Evolutionary conservation across 495 filamentous ascomycete species (phyloP), one percentile per base, ranked within the genome.

Genomic region (Glarea lozoyensis): DNA sequence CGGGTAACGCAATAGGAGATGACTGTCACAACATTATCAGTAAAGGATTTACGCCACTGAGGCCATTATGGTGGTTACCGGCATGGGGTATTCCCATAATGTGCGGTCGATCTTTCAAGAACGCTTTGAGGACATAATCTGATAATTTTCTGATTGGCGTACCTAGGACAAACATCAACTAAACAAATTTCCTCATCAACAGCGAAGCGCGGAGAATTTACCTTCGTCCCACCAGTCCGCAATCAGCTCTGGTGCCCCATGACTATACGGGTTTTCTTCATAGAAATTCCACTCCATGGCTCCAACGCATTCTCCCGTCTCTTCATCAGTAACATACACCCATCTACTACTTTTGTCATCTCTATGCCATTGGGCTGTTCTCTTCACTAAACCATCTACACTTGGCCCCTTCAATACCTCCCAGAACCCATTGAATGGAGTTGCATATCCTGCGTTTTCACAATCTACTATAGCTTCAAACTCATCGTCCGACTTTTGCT

Each of bases 211-310:
- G n/a, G n/a, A n/a, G n/a, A n/a, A n/a, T n/a, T 29, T n/a, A 62
- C 64, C 63, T 50, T 67, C 63, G 10, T 60, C 57, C 43, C 57
- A 46, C 64, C 64, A 67, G 44, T 53, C 49, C 48, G 54, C 46
- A 46, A 21, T 33, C 27, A 46, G 44, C 19, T 35, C 19, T 15
- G 45, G 9, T 25, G 45, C 19, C 25, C 37, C 37, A 25, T 43
- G 21, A 25, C 39, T 40, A 43, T 61, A 51, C 16, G 46, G 52
- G 42, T 58, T 59, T 16, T 56, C 46, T 10, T 52, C 45, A 25
- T 53, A 57, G 22, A 63, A 55, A 32, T 56, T 56, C 64, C 62
- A 69, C 37, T 52, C 30, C 3, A 58, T 63, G 30, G 37, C 58
- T 7, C 57, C 61, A 15, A 47, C 36, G 19, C 63, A 55, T 7